Base-by-base conservation (phyloP, 371 early-diverging fungal species). In the Mortierella sp. region DNA sequence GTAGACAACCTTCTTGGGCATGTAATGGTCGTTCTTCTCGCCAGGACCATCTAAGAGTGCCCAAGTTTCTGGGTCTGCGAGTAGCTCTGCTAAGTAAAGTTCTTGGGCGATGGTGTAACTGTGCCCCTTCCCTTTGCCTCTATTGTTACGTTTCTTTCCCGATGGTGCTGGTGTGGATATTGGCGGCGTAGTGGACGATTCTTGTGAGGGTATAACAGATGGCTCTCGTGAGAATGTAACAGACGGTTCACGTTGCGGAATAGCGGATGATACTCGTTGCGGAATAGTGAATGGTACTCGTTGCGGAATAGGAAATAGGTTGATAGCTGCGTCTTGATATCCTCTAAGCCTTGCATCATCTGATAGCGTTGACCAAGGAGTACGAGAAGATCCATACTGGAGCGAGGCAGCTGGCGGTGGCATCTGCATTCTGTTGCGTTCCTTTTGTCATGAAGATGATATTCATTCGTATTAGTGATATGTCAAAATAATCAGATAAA, bases 51-150 rank as follows among this genome's bases (percentile, higher is more conserved):
- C 66, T 39, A 65, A 55, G 20, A 65, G 66, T 10, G 37, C 5
- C 66, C 66, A 65, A 16, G 55, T 65, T 18, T 39, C 54, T 11
- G 54, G 66, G 26, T 55, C 66, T 16, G 66, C 54, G n/a, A 65
- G 66, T 8, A 65, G 55, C 57, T 55, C 39, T 16, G 66, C 66
- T 2, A 65, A 11, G 55, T 54, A 54, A 8, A 54, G 55, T 22
- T 54, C 55, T 61, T 61, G n/a, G 3, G 2, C 61, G 12, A 6
- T 2, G 16, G 61, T 18, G 22, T n/a, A 61, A 8, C 0, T 9
- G 39, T 61, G 61, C 9, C 30, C 59, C 35, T 28, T n/a, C 39
- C 37, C 39, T 39, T 32, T 35, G 16, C 39, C 35, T 22, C 39
- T 37, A 20, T 35, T 61, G 18, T 39, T 40, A 35, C 2, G 40